A percentile compares a stretch with the other conserved stretches of the same genome.
Evolutionary conservation across 345 rosid species (phyloP).

Genomic region (Salix exigua): DNA sequence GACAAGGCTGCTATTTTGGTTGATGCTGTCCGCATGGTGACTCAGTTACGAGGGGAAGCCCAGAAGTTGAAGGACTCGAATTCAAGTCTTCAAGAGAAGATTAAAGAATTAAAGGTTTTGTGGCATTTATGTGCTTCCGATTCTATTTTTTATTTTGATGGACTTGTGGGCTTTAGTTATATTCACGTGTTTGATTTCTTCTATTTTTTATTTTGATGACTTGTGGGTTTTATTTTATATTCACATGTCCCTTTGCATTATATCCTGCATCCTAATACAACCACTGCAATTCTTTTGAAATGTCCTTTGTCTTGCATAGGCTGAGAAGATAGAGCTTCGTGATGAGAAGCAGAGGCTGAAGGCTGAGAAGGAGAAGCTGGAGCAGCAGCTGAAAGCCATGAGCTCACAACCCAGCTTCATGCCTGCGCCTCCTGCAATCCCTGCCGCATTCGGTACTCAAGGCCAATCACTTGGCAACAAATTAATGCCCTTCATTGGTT

Average conservation of each 20-base stretch:
- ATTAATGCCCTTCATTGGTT: slow-evolving; percentile 61
- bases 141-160: background rate
- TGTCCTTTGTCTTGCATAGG: slow-evolving; percentile 27
- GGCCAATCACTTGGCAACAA: slow-evolving; percentile 66
- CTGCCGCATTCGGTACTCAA: slow-evolving; percentile 57
- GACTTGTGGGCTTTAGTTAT: background rate
- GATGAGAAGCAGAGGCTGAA: slow-evolving; percentile 79
- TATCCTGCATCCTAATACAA: background rate
- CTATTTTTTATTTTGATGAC: too few relatives aligned
- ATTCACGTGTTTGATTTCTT: background rate
- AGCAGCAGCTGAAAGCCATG: slow-evolving; percentile 58
- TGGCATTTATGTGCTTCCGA: background rate
- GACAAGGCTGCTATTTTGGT: slow-evolving; percentile 83
- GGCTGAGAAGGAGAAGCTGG: slow-evolving; percentile 71
- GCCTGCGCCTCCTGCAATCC: slow-evolving; percentile 45
- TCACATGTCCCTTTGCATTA: background rate
- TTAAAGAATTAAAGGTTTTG: slow-evolving; percentile 75
- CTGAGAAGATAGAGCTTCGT: slow-evolving; percentile 86
- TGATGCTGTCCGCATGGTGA: slow-evolving; percentile 77
- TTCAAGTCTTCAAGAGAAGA: slow-evolving; percentile 70
- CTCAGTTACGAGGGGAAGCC: slow-evolving; percentile 69
- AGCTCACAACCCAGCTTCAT: slow-evolving; percentile 64
- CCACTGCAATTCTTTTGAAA: background rate
- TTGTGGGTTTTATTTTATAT: too few relatives aligned
- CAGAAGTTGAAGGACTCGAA: slow-evolving; percentile 77